Conservation (phyloP, 1,139 yeast genomes). For the Yamadazyma sp. region DNA sequence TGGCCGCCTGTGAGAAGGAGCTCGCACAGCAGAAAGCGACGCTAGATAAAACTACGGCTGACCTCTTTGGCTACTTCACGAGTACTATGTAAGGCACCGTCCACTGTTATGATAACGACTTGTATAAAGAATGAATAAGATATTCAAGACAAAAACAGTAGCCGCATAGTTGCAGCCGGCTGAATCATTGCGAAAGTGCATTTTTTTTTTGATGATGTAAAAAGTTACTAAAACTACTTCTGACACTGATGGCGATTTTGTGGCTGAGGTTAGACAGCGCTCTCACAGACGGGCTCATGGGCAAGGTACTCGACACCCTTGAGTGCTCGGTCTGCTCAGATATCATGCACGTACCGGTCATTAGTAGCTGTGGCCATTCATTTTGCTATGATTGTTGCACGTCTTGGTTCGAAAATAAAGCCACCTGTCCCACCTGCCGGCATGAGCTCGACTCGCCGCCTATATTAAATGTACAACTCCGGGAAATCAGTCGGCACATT, state of each 20-base stretch:
- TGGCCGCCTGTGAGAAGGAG: constrained; percentile 34
- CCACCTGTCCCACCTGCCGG: constrained; percentile 60
- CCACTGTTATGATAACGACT: constrained; percentile 5
- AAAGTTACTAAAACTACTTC: background rate
- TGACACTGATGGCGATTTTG: constrained; percentile 1
- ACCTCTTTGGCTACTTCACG: constrained; percentile 24
- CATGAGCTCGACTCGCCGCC: constrained; percentile 44
- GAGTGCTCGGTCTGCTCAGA: constrained; percentile 49
- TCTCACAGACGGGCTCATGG: constrained; percentile 6
- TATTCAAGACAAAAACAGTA: too few species aligned
- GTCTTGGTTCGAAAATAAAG: constrained; percentile 50
- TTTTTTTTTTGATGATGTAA: background rate
- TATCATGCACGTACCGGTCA: constrained; percentile 44
- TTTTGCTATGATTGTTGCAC: constrained; percentile 50
- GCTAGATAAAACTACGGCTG: constrained; percentile 19
- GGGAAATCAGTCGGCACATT: constrained; percentile 32
- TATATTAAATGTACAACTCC: constrained; percentile 42
- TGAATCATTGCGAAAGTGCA: too few species aligned
- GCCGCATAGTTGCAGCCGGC: too few species aligned
- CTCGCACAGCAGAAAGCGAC: constrained; percentile 31
- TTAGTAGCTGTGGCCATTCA: constrained; percentile 45
- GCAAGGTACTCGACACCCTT: constrained; percentile 18
- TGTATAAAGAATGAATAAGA: background rate
- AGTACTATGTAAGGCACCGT: too few species aligned
- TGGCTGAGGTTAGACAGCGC: constrained; percentile 7